phyloP scores from a whole-genome alignment of 179 eudicot species.

The Silene vulgaris region DNA sequence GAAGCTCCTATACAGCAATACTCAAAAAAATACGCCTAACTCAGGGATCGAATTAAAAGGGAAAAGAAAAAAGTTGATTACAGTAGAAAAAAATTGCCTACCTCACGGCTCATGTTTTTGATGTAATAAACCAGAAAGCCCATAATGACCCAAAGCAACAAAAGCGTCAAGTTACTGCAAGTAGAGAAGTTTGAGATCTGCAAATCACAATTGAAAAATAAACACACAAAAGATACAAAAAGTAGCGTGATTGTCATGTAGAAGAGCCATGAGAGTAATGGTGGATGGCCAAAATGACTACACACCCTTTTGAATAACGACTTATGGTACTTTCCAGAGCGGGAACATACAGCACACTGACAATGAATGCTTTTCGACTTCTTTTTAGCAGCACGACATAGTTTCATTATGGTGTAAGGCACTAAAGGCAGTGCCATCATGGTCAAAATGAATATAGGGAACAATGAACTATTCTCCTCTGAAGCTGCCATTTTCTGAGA shows the following conservation, averaged over 20 bases:
- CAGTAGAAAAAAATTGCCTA: conserved; percentile 16
- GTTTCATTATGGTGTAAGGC: conserved; percentile 71
- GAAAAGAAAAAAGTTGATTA: no score
- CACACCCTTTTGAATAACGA: conserved; percentile 61
- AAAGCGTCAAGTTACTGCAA: conserved; percentile 70
- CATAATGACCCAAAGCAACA: conserved; percentile 78
- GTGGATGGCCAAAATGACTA: conserved; percentile 5
- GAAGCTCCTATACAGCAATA: background rate
- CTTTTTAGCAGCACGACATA: conserved; percentile 63
- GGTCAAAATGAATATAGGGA: conserved; percentile 78
- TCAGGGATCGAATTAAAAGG: no score
- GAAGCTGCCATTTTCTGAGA: conserved; percentile 57
- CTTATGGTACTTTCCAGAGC: conserved; percentile 81
- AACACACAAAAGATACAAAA: background rate
- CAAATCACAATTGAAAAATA: conserved; percentile 17
- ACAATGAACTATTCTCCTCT: conserved; percentile 74
- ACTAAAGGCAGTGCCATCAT: conserved; percentile 81
- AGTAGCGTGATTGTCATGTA: background rate
- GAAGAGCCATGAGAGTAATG: background rate
- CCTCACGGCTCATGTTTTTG: conserved; percentile 73
- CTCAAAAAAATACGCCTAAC: background rate
- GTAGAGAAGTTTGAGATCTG: conserved; percentile 73
- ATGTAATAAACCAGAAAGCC: conserved; percentile 68
- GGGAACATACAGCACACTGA: conserved; percentile 62
- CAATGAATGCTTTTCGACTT: conserved; percentile 62